phyloP scores from a whole-genome alignment of 257 asterid genomes.

The Primulina huaijiensis region DNA sequence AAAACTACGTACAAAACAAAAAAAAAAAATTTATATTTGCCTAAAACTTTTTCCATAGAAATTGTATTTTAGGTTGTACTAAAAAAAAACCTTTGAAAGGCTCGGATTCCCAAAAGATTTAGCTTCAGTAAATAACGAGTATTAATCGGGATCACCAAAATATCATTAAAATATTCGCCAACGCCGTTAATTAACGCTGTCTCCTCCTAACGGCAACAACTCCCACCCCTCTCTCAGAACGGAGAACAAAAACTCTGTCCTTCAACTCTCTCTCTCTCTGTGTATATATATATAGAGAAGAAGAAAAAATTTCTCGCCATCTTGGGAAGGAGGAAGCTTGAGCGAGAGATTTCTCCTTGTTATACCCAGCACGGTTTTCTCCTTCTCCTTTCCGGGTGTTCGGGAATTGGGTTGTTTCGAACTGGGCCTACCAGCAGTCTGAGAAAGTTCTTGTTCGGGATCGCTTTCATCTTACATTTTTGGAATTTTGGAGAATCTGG shows the following conservation, averaged over 20 bases:
- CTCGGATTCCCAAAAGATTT: constrained; percentile 54
- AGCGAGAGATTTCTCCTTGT: constrained; percentile 24
- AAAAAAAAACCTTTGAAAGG: constrained; percentile 6
- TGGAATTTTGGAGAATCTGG: constrained; percentile 35
- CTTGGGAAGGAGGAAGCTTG: constrained; percentile 13
- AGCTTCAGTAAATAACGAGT: constrained; percentile 37
- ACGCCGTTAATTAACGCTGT: constrained; percentile 56
- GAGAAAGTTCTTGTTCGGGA: constrained; percentile 36
- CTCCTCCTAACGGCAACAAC: constrained; percentile 28
- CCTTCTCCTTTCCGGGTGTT: constrained; percentile 17
- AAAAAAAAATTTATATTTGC: no score
- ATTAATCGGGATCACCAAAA: constrained; percentile 82
- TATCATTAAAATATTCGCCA: constrained; percentile 23
- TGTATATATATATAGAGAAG: constrained; percentile 38
- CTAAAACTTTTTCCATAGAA: no score
- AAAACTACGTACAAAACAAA: no score
- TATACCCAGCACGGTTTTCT: not conserved
- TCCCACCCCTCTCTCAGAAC: not conserved
- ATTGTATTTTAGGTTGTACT: no score
- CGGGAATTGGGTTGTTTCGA: constrained; percentile 28
- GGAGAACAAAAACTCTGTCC: not conserved
- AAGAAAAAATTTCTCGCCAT: constrained; percentile 27
- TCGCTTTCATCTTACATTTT: constrained; percentile 41
- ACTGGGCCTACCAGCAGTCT: constrained; percentile 42
- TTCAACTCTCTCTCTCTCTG: not conserved